These are phyloP conservation scores for Ascochyta pisi DNA, from an alignment of 2,329 filamentous ascomycete species.

Conservation along the genomic window DNA sequence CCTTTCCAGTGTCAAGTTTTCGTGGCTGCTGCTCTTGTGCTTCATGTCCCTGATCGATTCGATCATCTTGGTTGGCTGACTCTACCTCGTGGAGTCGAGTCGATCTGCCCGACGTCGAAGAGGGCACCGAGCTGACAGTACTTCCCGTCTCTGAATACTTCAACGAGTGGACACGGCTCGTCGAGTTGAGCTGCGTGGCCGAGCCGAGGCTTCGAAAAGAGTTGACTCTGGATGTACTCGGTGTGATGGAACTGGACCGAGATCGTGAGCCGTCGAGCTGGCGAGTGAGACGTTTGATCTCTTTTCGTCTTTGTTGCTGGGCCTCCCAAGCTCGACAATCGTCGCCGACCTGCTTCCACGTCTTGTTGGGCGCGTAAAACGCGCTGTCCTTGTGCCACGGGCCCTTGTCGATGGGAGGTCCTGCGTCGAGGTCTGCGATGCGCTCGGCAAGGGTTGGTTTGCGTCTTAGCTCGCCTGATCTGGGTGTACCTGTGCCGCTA, in stretches of 20 bases:
- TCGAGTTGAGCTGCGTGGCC: background rate
- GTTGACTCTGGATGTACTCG: constrained; percentile 19
- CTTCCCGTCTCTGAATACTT: constrained; percentile 17
- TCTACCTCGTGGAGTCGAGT: constrained; percentile 19
- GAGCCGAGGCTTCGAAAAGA: constrained; percentile 10
- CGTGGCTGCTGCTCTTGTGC: constrained; percentile 41
- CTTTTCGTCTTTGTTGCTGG: constrained; percentile 13
- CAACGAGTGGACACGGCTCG: constrained; percentile 5
- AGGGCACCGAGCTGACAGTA: constrained; percentile 16
- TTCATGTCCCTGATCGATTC: constrained; percentile 46
- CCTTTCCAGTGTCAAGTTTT: constrained; percentile 37
- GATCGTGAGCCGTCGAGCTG: constrained; percentile 34
- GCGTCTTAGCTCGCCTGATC: constrained; percentile 3
- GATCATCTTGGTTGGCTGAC: constrained; percentile 34
- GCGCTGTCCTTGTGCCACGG: constrained; percentile 16
- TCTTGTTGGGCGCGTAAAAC: constrained; percentile 14
- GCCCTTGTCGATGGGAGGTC: constrained; percentile 5
- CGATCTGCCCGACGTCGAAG: constrained; percentile 16
- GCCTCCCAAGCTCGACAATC: constrained; percentile 1
- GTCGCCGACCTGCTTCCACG: constrained; percentile 12
- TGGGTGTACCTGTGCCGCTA: constrained; percentile 1
- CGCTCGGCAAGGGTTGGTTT: constrained; percentile 9
- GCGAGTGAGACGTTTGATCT: constrained; percentile 16
- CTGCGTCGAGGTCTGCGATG: constrained; percentile 10
- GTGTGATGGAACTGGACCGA: constrained; percentile 22